Evolutionary conservation across 192 early-diverging fungal species (phyloP), one percentile per base, ranked within the genome.

Genomic region (Geranomyces michiganensis): DNA sequence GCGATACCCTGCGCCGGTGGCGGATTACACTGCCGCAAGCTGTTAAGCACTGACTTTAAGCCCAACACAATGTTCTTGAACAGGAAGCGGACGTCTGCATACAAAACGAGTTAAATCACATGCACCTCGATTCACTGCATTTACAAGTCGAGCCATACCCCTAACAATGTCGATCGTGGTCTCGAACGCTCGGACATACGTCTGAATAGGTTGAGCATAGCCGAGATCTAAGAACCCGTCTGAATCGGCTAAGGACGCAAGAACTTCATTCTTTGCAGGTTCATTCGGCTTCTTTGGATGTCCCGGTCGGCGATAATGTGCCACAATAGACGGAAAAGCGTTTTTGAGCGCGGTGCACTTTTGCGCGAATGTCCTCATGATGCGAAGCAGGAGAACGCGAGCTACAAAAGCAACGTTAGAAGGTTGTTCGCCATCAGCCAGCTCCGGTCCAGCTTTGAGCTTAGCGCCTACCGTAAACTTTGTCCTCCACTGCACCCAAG

Each of bases 51-150:
- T 29, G 89, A 90, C 68, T 95, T 96, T 63, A 95, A 77, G 26
- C 94, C 95, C 51, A 87, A 86, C n/a, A 96, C 90, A 56, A 99
- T 72, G 64, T 90, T 95, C 75, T 91, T 94, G 74, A 99, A 89
- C 62, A 96, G 72, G 75, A 95, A 90, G 29, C 95, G 84, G 55
- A 91, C 89, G 76, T 99, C 93, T 92, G 70, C 1, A 70, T 43
- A 8, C 17, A 55, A 6, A 55, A 2, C 65, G 43, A 49, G 36
- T 41, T 41, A 41, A n/a, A 41, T 10, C 3, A 41, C 26, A 27
- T 46, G 62, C 55, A n/a, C n/a, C 70, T 33, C 43, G 8, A 41
- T 7, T 41, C 36, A 41, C 36, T 41, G 10, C 36, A 10, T 41
- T 41, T 10, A 10, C 8, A 43, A 10, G 36, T 29, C 10, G 36